phyloP scores from a whole-genome alignment of 2,329 filamentous ascomycete genomes.

The Venturia carpophila region DNA sequence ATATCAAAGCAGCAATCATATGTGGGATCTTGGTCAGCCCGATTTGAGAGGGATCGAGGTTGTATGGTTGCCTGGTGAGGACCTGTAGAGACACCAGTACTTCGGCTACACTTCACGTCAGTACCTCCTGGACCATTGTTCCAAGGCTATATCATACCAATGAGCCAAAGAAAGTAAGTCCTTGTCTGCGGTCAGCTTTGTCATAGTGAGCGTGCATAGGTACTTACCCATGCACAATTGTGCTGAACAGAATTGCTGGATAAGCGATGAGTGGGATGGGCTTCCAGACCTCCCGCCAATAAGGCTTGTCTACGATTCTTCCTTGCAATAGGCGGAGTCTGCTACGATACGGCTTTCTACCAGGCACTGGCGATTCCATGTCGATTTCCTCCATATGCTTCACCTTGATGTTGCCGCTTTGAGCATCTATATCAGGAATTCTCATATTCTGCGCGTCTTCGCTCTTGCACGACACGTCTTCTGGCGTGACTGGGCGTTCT shows the following conservation, averaged over 20 bases:
- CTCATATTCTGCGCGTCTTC: constrained; percentile 22
- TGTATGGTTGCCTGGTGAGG: constrained; percentile 59
- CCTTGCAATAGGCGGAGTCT: constrained; percentile 28
- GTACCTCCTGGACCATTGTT: constrained; percentile 20
- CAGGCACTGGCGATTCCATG: not conserved
- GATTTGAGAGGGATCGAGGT: constrained; percentile 71
- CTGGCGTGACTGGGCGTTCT: constrained; percentile 21
- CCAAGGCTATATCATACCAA: constrained; percentile 28
- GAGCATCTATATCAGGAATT: not conserved
- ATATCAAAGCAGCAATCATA: constrained; percentile 79
- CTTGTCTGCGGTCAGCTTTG: not conserved
- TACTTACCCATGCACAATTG: constrained; percentile 21
- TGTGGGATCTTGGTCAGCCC: constrained; percentile 85
- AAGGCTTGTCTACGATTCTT: constrained; percentile 26
- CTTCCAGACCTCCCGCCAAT: constrained; percentile 32
- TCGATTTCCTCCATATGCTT: not conserved
- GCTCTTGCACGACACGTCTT: constrained; percentile 24
- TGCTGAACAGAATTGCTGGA: constrained; percentile 10
- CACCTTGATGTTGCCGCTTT: not conserved
- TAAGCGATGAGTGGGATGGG: constrained; percentile 6
- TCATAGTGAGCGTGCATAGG: not conserved
- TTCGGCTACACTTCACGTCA: not conserved
- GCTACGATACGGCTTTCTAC: constrained; percentile 21
- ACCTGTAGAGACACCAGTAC: constrained; percentile 64
- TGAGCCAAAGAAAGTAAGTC: constrained; percentile 33